Base-by-base conservation (phyloP, 495 filamentous ascomycete species). In the Neurospora cerealis region DNA sequence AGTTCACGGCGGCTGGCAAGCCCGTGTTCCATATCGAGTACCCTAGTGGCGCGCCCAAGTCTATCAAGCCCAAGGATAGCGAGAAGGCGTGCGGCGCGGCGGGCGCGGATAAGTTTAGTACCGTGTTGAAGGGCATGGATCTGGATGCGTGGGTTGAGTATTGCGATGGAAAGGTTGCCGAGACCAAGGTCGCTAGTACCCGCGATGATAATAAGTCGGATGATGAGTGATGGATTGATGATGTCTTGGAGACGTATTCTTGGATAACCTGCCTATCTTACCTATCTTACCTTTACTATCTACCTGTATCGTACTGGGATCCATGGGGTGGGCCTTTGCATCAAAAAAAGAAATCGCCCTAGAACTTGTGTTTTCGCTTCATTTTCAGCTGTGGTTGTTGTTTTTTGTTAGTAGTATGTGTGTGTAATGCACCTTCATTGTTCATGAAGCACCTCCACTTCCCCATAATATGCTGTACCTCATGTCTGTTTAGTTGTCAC, bases 21-120 rank as follows among this genome's bases (percentile, higher is more conserved):
- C 91, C 91, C 1, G 90, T 93, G 32, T 93, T 93, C 76, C 88
- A 93, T 76, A 91, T 93, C 70, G 91, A 93, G 81, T 93, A 93
- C 75, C 85, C 88, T 32, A 83, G 86, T 48, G 84, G 83, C 4
- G 80, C 84, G 32, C 76, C 83, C 1, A 21, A 48, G 2, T 79
- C 83, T 13, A 79, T 81, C 1, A 54, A 78, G 0, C 75, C 72
- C 7, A 74, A 81, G 60, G 82, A 80, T 72, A 71, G 71, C 36
- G 21, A 70, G 4, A 69, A 66, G 15, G 39, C 69, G 39, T 76
- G 76, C 74, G 66, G 41, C 2, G 73, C 78, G 13, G 21, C 28
- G 0, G 76, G 73, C 0, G 62, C 77, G 0, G 72, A 76, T 5
- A 82, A 77, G 10, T 92, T 92, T 73, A 90, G 88, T 19, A 92